These are phyloP conservation scores for Sporothrix schenckii DNA, from an alignment of 2,329 filamentous ascomycete genomes.

Conservation along the genomic window DNA sequence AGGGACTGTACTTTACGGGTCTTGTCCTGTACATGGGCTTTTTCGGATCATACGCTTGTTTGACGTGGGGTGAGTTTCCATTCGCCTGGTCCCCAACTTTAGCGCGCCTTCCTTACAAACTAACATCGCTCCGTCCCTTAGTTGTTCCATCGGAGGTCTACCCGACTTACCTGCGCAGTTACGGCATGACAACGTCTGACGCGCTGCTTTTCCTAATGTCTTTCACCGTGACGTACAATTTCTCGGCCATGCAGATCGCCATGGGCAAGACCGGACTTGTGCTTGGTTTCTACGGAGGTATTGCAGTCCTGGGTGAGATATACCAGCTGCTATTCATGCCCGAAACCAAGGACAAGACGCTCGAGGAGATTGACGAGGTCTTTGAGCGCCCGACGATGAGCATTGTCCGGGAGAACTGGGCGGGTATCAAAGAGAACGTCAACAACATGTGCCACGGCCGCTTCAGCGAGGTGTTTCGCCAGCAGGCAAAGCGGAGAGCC, in stretches of 20 bases:
- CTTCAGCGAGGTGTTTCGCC: conserved; percentile 18
- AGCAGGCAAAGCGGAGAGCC: conserved; percentile 11
- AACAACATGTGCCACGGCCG: conserved; percentile 20
- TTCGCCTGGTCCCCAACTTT: background rate
- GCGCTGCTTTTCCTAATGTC: conserved; percentile 70
- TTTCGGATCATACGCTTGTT: conserved; percentile 66
- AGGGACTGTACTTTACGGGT: conserved; percentile 68
- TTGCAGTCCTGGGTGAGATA: conserved; percentile 69
- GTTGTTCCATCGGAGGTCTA: conserved; percentile 70
- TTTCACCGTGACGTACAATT: conserved; percentile 77
- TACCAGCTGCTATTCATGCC: conserved; percentile 78
- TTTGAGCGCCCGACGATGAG: conserved; percentile 47
- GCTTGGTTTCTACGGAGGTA: conserved; percentile 74
- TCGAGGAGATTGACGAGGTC: conserved; percentile 59
- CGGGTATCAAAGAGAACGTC: conserved; percentile 27
- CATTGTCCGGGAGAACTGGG: conserved; percentile 29
- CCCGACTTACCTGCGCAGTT: conserved; percentile 70
- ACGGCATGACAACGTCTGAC: conserved; percentile 73
- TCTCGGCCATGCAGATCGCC: conserved; percentile 68
- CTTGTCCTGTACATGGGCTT: conserved; percentile 69
- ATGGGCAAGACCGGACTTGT: conserved; percentile 67
- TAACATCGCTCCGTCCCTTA: background rate
- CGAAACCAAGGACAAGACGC: conserved; percentile 59
- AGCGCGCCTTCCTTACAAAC: background rate
- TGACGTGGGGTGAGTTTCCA: conserved; percentile 54